phyloP scores from a whole-genome alignment of 2,329 filamentous ascomycete genomes.

The Venturia effusa region DNA sequence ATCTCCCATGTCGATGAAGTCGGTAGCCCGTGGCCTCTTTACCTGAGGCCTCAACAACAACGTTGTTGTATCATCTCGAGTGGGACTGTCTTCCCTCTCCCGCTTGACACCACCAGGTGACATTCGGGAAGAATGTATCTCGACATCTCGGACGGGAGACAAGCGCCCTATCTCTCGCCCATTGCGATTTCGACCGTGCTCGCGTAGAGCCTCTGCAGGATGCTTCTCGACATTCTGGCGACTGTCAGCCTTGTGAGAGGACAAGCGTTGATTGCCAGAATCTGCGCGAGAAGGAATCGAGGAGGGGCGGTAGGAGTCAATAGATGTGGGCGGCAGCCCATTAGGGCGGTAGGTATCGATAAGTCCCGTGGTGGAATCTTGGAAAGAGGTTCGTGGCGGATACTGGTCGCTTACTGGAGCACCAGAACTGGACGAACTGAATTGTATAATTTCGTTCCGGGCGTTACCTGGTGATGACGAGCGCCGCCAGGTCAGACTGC shows the following conservation, averaged over 20 bases:
- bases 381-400: neutral
- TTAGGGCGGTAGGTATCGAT: constrained; percentile 2
- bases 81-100: neutral
- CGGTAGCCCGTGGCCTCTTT: neutral
- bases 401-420: constrained; percentile 2
- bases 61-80: neutral
- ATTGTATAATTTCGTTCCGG: neutral
- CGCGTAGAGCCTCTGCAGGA: constrained; percentile 2
- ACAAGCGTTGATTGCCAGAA: constrained; percentile 1
- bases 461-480: neutral
- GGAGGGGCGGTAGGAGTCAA: neutral
- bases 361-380: neutral
- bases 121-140: neutral
- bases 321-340: neutral
- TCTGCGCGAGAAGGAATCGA: neutral
- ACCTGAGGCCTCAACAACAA: neutral
- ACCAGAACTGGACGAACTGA: neutral
- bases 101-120: neutral
- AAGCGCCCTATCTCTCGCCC: neutral
- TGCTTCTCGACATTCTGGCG: constrained; percentile 1
- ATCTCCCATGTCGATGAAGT: constrained; percentile 1
- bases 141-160: neutral
- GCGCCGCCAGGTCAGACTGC: neutral
- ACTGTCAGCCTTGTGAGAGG: neutral
- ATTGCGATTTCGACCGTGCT: neutral